phyloP scores from a whole-genome alignment of 306 rosid species.

The Neltuma alba region DNA sequence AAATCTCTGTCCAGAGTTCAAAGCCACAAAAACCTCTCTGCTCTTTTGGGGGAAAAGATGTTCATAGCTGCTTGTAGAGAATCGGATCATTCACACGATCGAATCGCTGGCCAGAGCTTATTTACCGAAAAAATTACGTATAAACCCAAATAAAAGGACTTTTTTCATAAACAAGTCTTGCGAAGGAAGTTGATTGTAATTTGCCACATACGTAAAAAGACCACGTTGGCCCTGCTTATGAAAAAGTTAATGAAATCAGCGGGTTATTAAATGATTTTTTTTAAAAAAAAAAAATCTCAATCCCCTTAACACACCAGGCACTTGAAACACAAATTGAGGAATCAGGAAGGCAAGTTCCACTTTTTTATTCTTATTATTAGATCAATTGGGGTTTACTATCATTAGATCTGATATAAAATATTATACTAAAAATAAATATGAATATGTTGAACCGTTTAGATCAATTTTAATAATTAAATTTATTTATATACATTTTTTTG shows the following conservation, averaged over 20 bases:
- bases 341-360: too few relatives aligned
- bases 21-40: constrained; percentile 16
- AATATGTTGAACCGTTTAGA: too few relatives aligned
- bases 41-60: not conserved
- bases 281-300: too few relatives aligned
- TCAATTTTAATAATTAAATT: too few relatives aligned
- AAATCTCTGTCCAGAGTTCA: constrained; percentile 33
- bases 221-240: not conserved
- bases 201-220: not conserved
- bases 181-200: too few relatives aligned
- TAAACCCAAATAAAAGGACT: not conserved
- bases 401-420: too few relatives aligned
- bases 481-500: too few relatives aligned
- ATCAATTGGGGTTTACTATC: too few relatives aligned
- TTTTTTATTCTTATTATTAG: too few relatives aligned
- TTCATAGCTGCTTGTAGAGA: not conserved
- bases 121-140: not conserved
- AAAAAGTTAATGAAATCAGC: not conserved
- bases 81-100: constrained; percentile 23
- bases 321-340: not conserved
- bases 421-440: too few relatives aligned
- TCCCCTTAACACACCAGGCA: not conserved
- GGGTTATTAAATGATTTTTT: not conserved
- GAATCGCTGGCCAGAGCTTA: not conserved
- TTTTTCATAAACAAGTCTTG: too few relatives aligned